A percentile compares a stretch with the other conserved stretches of the same genome.
These are phyloP conservation scores for Psilocybe sp. DNA, from an alignment of 768 basidiomycete genomes.

Conservation along the genomic window DNA sequence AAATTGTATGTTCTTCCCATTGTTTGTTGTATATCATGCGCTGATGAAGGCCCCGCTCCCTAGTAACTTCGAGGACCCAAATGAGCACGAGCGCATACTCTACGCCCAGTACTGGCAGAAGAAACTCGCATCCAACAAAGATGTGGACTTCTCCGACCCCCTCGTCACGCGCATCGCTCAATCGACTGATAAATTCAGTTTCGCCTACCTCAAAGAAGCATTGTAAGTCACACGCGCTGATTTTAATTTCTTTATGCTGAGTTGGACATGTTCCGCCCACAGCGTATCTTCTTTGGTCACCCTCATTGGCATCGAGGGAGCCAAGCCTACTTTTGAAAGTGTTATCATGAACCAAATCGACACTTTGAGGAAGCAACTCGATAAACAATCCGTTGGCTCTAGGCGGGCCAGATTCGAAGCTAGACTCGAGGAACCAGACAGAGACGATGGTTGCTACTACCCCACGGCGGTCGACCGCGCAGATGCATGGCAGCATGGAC, in stretches of 20 bases:
- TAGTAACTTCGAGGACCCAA: constrained; percentile 74
- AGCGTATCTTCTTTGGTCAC: constrained; percentile 76
- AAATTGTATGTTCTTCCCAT: constrained; percentile 60
- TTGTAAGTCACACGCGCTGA: constrained; percentile 50
- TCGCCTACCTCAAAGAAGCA: constrained; percentile 87
- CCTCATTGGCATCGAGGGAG: constrained; percentile 50
- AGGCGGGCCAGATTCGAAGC: neutral
- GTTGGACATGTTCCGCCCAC: constrained; percentile 1
- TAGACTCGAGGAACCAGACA: neutral
- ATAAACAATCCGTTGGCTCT: constrained; percentile 30
- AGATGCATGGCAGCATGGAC: no score
- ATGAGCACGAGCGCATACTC: constrained; percentile 55
- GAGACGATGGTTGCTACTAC: neutral
- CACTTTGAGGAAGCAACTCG: constrained; percentile 62
- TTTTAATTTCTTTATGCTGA: neutral
- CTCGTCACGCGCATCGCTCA: constrained; percentile 60
- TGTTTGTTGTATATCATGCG: neutral
- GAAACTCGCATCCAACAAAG: constrained; percentile 63
- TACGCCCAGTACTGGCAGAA: constrained; percentile 81
- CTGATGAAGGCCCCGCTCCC: neutral
- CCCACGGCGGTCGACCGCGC: neutral
- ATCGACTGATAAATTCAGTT: constrained; percentile 68
- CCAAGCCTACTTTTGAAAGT: constrained; percentile 47
- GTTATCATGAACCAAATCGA: constrained; percentile 59
- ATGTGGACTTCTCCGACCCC: constrained; percentile 64